phyloP scores from a whole-genome alignment of 805 yeast genomes.

The Pichia eremophila region DNA sequence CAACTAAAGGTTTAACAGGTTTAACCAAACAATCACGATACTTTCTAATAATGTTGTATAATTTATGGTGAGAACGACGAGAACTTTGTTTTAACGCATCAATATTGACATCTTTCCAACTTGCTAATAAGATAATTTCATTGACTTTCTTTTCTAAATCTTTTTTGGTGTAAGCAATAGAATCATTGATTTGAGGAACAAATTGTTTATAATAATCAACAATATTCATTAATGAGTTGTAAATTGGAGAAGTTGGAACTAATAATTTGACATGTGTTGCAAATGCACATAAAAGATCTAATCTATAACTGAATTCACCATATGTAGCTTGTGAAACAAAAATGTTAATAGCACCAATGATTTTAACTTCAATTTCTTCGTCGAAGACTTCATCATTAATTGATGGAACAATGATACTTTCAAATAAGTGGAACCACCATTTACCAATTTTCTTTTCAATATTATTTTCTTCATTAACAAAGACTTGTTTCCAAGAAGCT shows the following conservation, averaged over 20 bases:
- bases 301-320: slow-evolving; percentile 63
- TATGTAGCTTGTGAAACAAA: slow-evolving; percentile 66
- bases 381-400: slow-evolving; percentile 33
- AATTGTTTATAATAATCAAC: slow-evolving; percentile 63
- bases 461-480: slow-evolving; percentile 50
- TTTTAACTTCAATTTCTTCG: slow-evolving; percentile 23
- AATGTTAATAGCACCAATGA: slow-evolving; percentile 55
- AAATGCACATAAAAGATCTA: slow-evolving; percentile 59
- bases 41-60: slow-evolving; percentile 77
- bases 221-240: slow-evolving; percentile 46
- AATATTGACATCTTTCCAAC: slow-evolving; percentile 95
- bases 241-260: slow-evolving; percentile 17
- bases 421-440: slow-evolving; percentile 92
- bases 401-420: slow-evolving; percentile 53
- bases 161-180: slow-evolving; percentile 38
- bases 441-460: slow-evolving; percentile 47
- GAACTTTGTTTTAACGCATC: slow-evolving; percentile 94
- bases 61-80: slow-evolving; percentile 71
- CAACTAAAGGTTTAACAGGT: slow-evolving; percentile 46
- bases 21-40: slow-evolving; percentile 56
- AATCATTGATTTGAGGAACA: slow-evolving; percentile 34
- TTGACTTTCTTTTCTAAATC: slow-evolving; percentile 66
- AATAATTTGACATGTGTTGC: slow-evolving; percentile 37
- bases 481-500: slow-evolving; percentile 72
- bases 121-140: slow-evolving; percentile 81